Conservation (phyloP, 441 rosid genomes). For the Eruca vesicaria region DNA sequence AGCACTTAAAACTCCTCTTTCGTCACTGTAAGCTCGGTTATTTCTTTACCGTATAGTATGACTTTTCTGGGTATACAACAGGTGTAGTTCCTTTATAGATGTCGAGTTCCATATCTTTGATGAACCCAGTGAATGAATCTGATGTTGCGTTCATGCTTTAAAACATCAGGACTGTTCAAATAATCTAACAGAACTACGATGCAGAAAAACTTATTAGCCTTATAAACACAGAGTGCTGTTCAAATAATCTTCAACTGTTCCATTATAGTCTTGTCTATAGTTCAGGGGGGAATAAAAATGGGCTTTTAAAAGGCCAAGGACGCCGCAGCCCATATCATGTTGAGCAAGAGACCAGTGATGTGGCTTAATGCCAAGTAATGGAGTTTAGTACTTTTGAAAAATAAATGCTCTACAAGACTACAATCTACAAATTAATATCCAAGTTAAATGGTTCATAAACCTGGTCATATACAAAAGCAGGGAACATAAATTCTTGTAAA, state of each 20-base stretch:
- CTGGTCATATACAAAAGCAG: constrained; percentile 35
- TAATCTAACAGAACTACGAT: too few relatives aligned
- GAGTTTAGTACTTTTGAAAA: constrained; percentile 16
- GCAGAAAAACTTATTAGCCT: too few relatives aligned
- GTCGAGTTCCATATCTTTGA: constrained; percentile 1
- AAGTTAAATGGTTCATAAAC: constrained; percentile 48
- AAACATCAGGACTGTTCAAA: not conserved
- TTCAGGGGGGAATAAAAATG: too few relatives aligned
- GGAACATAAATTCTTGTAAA: constrained; percentile 14
- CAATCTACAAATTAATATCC: not conserved
- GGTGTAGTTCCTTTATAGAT: constrained; percentile 9
- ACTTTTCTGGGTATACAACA: constrained; percentile 14
- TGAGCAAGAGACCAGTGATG: constrained; percentile 16
- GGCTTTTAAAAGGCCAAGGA: too few relatives aligned
- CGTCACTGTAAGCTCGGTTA: constrained; percentile 38
- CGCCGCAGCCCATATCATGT: not conserved
- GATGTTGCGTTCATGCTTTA: not conserved
- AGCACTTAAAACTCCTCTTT: constrained; percentile 24
- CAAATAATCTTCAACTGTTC: too few relatives aligned
- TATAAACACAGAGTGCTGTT: too few relatives aligned
- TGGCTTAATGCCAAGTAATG: constrained; percentile 11
- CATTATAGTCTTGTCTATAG: too few relatives aligned
- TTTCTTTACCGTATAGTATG: constrained; percentile 17
- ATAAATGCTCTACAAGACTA: not conserved
- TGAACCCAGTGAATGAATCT: not conserved